Evolutionary conservation across 2,329 filamentous ascomycete genomes (phyloP).

Genomic region (Alternaria incomplexa): DNA sequence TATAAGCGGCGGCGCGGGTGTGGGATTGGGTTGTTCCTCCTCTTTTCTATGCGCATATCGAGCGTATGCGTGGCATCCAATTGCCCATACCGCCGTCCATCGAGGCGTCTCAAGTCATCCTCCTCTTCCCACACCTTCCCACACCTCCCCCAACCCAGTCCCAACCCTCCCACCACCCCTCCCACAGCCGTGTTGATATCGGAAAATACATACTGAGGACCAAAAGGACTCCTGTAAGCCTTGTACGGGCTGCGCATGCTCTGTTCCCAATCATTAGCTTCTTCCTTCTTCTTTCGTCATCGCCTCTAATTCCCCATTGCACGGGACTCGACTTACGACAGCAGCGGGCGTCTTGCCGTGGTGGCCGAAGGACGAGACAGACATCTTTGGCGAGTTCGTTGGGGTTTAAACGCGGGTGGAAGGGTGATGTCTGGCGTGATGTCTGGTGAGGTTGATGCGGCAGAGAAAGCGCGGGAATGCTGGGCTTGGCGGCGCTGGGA

Average conservation of each 20-base stretch:
- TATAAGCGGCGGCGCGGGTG: background rate
- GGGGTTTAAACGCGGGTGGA: constrained; percentile 9
- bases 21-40: background rate
- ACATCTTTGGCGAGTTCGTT: constrained; percentile 24
- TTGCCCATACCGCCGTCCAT: background rate
- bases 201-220: constrained; percentile 59
- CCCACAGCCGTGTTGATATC: constrained; percentile 3
- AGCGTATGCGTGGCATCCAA: background rate
- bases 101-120: background rate
- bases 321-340: constrained; percentile 25
- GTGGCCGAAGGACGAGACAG: constrained; percentile 20
- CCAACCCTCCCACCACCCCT: background rate
- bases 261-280: constrained; percentile 28
- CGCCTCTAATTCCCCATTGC: constrained; percentile 2
- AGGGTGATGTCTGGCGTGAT: constrained; percentile 6
- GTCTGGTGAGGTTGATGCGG: constrained; percentile 20
- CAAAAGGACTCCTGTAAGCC: constrained; percentile 63
- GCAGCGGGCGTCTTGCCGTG: constrained; percentile 38
- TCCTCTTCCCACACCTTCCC: background rate
- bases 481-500: constrained; percentile 13
- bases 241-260: constrained; percentile 50
- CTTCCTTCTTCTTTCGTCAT: constrained; percentile 6
- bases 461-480: constrained; percentile 3
- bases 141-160: background rate
- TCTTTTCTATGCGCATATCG: background rate